Conservation (phyloP, 1,284 basidiomycete genomes). For the Ceratorhiza oryzae-sativae region DNA sequence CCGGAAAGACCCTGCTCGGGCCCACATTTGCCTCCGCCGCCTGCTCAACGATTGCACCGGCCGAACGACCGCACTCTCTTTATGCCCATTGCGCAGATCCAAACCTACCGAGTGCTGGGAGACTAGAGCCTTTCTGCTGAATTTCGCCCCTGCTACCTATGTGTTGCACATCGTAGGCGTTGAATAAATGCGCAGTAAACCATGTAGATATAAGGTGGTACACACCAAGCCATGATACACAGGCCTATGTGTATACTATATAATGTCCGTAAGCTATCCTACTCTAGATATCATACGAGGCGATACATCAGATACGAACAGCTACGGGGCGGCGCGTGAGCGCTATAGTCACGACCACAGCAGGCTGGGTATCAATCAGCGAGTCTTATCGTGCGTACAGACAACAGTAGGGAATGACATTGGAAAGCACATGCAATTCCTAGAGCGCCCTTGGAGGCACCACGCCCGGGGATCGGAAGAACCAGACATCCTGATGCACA, state of each 20-base stretch:
- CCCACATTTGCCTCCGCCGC: conserved; percentile 1
- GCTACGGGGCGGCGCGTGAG: no score
- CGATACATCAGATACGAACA: no score
- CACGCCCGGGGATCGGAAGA: background rate
- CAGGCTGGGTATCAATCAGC: no score
- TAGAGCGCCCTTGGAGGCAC: background rate
- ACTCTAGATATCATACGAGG: no score
- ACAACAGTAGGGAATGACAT: conserved; percentile 17
- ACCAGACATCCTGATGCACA: background rate
- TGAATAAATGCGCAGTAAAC: no score
- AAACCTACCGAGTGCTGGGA: conserved; percentile 16
- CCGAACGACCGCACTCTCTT: conserved; percentile 1
- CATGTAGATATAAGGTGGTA: no score
- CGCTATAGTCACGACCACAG: no score
- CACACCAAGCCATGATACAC: no score
- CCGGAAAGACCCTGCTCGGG: conserved; percentile 1
- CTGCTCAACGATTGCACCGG: background rate
- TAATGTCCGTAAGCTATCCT: no score
- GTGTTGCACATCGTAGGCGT: background rate
- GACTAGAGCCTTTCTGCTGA: background rate
- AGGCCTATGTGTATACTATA: no score
- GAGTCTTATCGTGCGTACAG: no score
- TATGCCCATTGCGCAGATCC: background rate
- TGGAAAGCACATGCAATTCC: conserved; percentile 1
- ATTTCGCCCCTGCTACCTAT: background rate